Conservation (phyloP, 1,139 yeast species). For the Hansenula anomala region DNA sequence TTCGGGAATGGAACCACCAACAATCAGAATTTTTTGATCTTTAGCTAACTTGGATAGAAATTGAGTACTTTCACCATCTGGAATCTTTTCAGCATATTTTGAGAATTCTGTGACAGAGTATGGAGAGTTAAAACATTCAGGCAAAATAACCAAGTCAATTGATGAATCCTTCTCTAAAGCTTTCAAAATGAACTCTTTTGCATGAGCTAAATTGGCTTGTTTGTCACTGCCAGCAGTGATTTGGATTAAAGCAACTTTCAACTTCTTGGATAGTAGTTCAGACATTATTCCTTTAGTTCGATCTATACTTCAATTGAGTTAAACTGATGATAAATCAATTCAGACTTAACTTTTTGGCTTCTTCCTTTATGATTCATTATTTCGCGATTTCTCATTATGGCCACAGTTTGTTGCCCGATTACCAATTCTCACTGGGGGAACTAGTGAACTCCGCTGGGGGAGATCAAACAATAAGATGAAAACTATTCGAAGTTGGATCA, state of each 20-base stretch:
- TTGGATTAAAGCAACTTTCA: conserved; percentile 73
- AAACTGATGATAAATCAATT: too few species aligned
- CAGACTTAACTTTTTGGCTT: too few species aligned
- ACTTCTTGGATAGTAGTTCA: conserved; percentile 24
- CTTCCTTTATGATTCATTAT: too few species aligned
- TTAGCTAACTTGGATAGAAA: conserved; percentile 64
- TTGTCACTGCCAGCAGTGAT: conserved; percentile 71
- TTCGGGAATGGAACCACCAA: conserved; percentile 95
- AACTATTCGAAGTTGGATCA: too few species aligned
- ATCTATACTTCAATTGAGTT: too few species aligned
- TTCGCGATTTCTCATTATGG: not conserved
- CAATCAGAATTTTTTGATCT: conserved; percentile 52
- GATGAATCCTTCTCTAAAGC: conserved; percentile 35
- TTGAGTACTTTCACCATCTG: conserved; percentile 61
- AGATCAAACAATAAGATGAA: too few species aligned
- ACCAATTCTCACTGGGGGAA: not conserved
- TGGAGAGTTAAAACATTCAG: conserved; percentile 93
- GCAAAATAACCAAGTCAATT: conserved; percentile 45
- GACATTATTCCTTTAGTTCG: conserved; percentile 11
- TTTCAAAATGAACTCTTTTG: conserved; percentile 45
- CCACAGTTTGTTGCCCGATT: not conserved
- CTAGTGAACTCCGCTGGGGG: too few species aligned
- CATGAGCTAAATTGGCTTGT: conserved; percentile 54
- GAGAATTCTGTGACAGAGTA: conserved; percentile 85
- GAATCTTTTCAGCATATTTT: conserved; percentile 71